Evolutionary conservation across 2,329 filamentous ascomycete species (phyloP), one percentile per base, ranked within the genome.

Genomic region (Myriosclerotinia scirpicola): DNA sequence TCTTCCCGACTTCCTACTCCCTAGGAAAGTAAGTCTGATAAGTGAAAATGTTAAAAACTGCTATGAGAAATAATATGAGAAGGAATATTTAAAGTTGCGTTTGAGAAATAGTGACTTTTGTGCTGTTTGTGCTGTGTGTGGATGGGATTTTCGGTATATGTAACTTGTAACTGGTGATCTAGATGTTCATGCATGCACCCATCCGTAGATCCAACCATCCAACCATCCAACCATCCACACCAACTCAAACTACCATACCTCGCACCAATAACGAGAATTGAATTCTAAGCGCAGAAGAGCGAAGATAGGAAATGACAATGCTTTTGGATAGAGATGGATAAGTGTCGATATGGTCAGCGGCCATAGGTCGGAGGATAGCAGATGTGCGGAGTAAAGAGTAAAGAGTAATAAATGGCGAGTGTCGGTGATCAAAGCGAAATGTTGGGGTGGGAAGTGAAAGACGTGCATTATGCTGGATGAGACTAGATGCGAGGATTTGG

Each of bases 381-480:
- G n/a, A 2, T 1, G 4, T 42, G 2, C 1, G 6, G 2, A 56
- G n/a, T 40, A 20, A 3, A n/a, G 2, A 30, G 3, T 3, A 5
- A 30, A 9, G 8, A 56, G 3, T 30, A 22, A 20, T 17, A 8
- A 2, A 26, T 34, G 30, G 30, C 30, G 30, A 6, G 17, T 8
- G 5, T 3, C 20, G 7, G 15, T 5, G 22, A 22, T 38, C 3
- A 60, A 3, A n/a, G 56, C 12, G 7, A 48, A 11, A 48, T 48
- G 6, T 17, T 20, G 30, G 11, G 7, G 12, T 36, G 56, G 9
- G 4, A 17, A 48, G 20, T 8, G 12, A 20, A 11, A 11, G 5
- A 15, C 30, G 7, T 46, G 44, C 8, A 7, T 20, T 6, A 15
- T 8, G 14, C 3, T n/a, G 17, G 17, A 20, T 46, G 44, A 34